Evolutionary conservation across 768 basidiomycete genomes (phyloP), one percentile per base, ranked within the genome.

Genomic region (Trametes elegans): DNA sequence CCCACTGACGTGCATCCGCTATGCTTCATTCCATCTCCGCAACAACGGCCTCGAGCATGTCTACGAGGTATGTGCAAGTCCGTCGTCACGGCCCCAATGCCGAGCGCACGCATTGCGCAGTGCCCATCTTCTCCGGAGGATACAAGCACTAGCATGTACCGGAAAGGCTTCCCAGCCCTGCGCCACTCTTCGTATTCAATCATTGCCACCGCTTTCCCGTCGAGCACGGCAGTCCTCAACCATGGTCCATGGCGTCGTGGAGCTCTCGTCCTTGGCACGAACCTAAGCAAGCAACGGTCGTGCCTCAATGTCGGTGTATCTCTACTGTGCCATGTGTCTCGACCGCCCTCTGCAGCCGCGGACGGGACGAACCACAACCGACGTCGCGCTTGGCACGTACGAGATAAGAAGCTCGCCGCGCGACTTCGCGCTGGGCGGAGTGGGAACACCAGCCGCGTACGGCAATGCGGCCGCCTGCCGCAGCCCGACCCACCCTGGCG

Each of bases 381-480:
- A 81, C 52, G 62, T 82, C 5, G 71, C 83, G 5, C 68, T 84
- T 34, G 80, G 78, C 24, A 66, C 68, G 8, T 71, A 73, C 53
- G 72, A 68, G 3, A 68, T 73, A 59, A 66, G 64, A 55, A 74
- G 74, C 58, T 59, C 66, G 3, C 66, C 74, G 16, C 76, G 81
- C 34, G 58, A 57, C 35, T 70, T 67, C 46, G 74, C 82, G 14
- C 61, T 68, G 3, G 71, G 68, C 24, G 63, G 56, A 55, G 46
- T 39, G 29, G 46, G 39, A 28, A 13, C 21, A 23, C 26, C 23
- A 10, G n/a, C 48, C 19, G 64, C 48, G 28, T 84, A 76, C 65
- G 76, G 76, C 18, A 74, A 77, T 51, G 74, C 74, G 2, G 70
- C 74, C 29, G 79, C 78, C 3, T 82, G 79, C 64, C 76, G 82